These are phyloP conservation scores for Yueomyces sp. DNA, from an alignment of 1,139 yeast species.

Conservation along the genomic window DNA sequence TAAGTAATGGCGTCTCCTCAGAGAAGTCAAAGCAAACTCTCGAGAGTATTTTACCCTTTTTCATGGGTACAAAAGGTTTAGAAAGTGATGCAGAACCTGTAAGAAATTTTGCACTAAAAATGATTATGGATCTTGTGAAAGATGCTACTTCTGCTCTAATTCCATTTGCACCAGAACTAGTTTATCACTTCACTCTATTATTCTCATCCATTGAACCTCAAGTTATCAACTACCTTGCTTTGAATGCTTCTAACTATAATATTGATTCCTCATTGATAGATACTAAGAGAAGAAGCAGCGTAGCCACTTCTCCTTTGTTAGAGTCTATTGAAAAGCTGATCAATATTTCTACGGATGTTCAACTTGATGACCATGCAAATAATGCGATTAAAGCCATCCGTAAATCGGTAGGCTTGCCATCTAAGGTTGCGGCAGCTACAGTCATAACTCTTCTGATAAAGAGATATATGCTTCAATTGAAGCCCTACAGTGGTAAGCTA, in stretches of 20 bases:
- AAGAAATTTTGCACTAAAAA: conserved; percentile 59
- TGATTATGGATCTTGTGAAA: conserved; percentile 57
- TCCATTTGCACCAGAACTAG: conserved; percentile 55
- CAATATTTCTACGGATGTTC: conserved; percentile 39
- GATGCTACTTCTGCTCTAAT: conserved; percentile 47
- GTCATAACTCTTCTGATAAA: conserved; percentile 55
- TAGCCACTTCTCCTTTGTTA: conserved; percentile 81
- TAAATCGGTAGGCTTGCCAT: conserved; percentile 76
- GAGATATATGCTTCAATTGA: conserved; percentile 40
- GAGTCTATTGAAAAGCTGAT: conserved; percentile 68
- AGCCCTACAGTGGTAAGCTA: conserved; percentile 52
- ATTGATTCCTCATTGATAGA: conserved; percentile 62
- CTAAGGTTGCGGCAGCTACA: conserved; percentile 79
- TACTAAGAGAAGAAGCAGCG: conserved; percentile 58
- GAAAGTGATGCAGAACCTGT: conserved; percentile 83
- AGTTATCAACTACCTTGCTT: conserved; percentile 67
- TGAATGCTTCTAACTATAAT: conserved; percentile 84
- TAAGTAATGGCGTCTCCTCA: conserved; percentile 25
- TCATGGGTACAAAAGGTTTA: conserved; percentile 68
- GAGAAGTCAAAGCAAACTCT: conserved; percentile 42
- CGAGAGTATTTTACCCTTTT: conserved; percentile 57
- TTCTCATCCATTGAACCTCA: conserved; percentile 91
- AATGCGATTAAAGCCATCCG: conserved; percentile 36
- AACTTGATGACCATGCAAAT: conserved; percentile 41
- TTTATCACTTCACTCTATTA: conserved; percentile 55